These are phyloP conservation scores for Xylariaceae sp. DNA, from an alignment of 2,329 filamentous ascomycete genomes.

Conservation along the genomic window DNA sequence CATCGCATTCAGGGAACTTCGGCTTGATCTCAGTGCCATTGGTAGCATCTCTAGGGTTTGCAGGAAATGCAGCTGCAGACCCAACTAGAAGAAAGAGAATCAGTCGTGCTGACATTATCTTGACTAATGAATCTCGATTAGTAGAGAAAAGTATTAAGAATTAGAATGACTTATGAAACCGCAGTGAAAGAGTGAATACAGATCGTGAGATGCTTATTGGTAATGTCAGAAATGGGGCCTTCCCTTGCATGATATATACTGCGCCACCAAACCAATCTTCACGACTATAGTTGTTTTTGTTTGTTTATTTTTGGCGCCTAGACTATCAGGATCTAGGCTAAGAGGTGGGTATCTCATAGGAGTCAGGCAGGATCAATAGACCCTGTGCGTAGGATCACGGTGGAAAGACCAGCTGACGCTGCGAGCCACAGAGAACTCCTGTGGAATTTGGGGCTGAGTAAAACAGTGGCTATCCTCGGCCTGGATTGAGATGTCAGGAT, in stretches of 20 bases:
- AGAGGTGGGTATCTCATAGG: too few species aligned
- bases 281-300: too few species aligned
- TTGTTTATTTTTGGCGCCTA: too few species aligned
- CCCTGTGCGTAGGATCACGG: too few species aligned
- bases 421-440: too few species aligned
- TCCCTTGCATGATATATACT: constrained; percentile 2
- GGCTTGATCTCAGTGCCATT: not conserved
- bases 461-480: too few species aligned
- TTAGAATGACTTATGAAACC: not conserved
- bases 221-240: not conserved
- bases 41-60: too few species aligned
- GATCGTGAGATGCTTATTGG: not conserved
- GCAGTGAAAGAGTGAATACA: not conserved
- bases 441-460: too few species aligned
- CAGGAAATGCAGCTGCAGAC: not conserved
- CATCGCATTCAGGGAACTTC: not conserved
- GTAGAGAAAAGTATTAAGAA: not conserved
- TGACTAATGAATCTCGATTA: not conserved
- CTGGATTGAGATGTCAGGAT: too few species aligned
- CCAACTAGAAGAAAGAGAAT: not conserved
- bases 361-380: too few species aligned
- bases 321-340: too few species aligned
- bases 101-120: not conserved
- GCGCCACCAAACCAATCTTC: not conserved
- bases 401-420: too few species aligned